These are phyloP conservation scores for Aspergillus bridgeri DNA, from an alignment of 495 filamentous ascomycete genomes.

Conservation along the genomic window DNA sequence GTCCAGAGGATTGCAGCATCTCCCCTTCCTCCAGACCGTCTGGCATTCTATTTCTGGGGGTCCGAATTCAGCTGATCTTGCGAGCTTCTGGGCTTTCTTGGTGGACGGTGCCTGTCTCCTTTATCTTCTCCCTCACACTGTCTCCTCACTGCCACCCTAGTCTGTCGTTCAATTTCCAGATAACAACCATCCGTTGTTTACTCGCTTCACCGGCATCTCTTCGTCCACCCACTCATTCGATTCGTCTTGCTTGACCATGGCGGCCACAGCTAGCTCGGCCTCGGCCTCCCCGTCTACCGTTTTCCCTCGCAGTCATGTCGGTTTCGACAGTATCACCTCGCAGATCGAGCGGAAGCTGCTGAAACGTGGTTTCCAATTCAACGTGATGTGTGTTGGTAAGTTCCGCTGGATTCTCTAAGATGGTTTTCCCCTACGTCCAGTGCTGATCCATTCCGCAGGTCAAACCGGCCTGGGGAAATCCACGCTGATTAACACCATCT, in stretches of 20 bases:
- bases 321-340: conserved; percentile 98
- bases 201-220: conserved; percentile 5
- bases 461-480: conserved; percentile 99
- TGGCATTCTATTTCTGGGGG: conserved; percentile 6
- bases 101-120: background rate
- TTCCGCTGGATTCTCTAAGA: conserved; percentile 18
- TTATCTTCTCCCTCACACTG: conserved; percentile 2
- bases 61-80: conserved; percentile 9
- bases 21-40: conserved; percentile 18
- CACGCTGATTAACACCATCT: conserved; percentile 99
- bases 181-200: background rate
- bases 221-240: background rate
- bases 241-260: conserved; percentile 40
- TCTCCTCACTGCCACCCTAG: background rate
- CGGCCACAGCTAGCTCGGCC: conserved; percentile 47
- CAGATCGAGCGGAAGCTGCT: conserved; percentile 99
- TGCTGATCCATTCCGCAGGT: conserved; percentile 49
- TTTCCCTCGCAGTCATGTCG: conserved; percentile 94
- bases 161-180: background rate
- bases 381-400: conserved; percentile 99
- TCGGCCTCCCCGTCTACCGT: conserved; percentile 55
- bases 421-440: background rate
- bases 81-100: conserved; percentile 3
- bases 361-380: conserved; percentile 99
- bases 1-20: conserved; percentile 17